phyloP scores from a whole-genome alignment of 768 basidiomycete genomes.

The Sporobolomyces pararoseus region DNA sequence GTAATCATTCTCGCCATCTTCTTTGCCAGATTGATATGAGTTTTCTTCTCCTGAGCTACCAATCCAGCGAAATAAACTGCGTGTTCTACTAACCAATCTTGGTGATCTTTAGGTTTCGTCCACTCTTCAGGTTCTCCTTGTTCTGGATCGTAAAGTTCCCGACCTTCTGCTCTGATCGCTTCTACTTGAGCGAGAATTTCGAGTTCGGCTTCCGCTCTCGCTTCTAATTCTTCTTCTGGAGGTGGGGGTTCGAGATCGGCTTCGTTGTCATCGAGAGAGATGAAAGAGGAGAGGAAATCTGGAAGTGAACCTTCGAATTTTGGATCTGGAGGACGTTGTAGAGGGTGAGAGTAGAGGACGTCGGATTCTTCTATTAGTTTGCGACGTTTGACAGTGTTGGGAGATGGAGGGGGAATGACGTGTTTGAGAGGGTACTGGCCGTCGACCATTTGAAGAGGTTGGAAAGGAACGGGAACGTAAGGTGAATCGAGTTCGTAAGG shows the following conservation, averaged over 20 bases:
- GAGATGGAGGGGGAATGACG: constrained; percentile 14
- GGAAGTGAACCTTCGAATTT: constrained; percentile 59
- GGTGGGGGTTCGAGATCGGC: constrained; percentile 49
- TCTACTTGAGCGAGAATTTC: constrained; percentile 54
- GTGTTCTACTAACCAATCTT: constrained; percentile 50
- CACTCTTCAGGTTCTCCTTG: constrained; percentile 39
- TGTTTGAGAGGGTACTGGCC: constrained; percentile 36
- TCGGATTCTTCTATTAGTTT: constrained; percentile 48
- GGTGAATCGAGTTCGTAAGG: constrained; percentile 24
- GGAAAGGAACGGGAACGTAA: constrained; percentile 24
- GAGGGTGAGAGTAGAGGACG: constrained; percentile 59
- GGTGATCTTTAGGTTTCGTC: constrained; percentile 45
- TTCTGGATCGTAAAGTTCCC: constrained; percentile 53
- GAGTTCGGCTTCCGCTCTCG: constrained; percentile 54
- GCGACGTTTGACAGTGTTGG: constrained; percentile 25
- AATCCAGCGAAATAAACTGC: constrained; percentile 48
- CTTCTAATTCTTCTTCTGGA: constrained; percentile 46
- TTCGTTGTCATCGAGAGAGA: constrained; percentile 54
- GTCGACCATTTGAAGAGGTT: constrained; percentile 23
- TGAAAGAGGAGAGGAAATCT: constrained; percentile 63
- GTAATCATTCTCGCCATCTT: constrained; percentile 64
- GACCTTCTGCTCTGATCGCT: constrained; percentile 55
- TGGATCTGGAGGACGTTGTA: constrained; percentile 61
- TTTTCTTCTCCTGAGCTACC: constrained; percentile 51
- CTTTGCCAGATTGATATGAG: constrained; percentile 50